These are phyloP conservation scores for Trichoderma gracile DNA, from an alignment of 2,329 filamentous ascomycete genomes.

Conservation along the genomic window DNA sequence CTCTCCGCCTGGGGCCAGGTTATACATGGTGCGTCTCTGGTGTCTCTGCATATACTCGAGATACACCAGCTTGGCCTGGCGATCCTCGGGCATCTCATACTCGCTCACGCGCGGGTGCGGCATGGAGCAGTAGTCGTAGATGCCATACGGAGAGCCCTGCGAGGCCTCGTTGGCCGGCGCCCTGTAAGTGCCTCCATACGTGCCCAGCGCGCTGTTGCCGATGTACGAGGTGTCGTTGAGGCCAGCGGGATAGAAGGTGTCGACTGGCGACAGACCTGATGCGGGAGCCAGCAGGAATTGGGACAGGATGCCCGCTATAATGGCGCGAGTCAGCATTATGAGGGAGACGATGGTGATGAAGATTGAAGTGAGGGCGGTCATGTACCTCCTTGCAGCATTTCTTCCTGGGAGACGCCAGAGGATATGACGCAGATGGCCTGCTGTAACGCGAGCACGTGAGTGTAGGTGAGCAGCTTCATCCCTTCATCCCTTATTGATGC, in stretches of 20 bases:
- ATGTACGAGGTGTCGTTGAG: slow-evolving; percentile 22
- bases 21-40: slow-evolving; percentile 23
- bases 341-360: not conserved
- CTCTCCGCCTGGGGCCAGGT: slow-evolving; percentile 18
- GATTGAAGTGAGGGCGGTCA: too few species aligned
- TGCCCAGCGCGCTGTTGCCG: slow-evolving; percentile 13
- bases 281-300: slow-evolving; percentile 6
- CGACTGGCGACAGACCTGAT: slow-evolving; percentile 10
- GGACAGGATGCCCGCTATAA: not conserved
- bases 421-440: slow-evolving; percentile 1
- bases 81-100: slow-evolving; percentile 20
- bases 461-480: slow-evolving; percentile 11
- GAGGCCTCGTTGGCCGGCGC: slow-evolving; percentile 12
- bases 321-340: slow-evolving; percentile 13
- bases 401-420: not conserved
- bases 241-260: slow-evolving; percentile 12
- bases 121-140: slow-evolving; percentile 23
- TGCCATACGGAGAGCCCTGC: slow-evolving; percentile 16
- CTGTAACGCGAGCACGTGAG: slow-evolving; percentile 13
- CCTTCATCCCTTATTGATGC: slow-evolving; percentile 4
- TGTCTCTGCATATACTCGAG: slow-evolving; percentile 21
- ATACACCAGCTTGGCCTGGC: slow-evolving; percentile 19
- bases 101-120: slow-evolving; percentile 10
- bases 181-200: slow-evolving; percentile 16
- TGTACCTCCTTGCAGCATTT: not conserved